Evolutionary conservation across 352 stramenopile species (phyloP).

Genomic region (Achlya hypogyna): DNA sequence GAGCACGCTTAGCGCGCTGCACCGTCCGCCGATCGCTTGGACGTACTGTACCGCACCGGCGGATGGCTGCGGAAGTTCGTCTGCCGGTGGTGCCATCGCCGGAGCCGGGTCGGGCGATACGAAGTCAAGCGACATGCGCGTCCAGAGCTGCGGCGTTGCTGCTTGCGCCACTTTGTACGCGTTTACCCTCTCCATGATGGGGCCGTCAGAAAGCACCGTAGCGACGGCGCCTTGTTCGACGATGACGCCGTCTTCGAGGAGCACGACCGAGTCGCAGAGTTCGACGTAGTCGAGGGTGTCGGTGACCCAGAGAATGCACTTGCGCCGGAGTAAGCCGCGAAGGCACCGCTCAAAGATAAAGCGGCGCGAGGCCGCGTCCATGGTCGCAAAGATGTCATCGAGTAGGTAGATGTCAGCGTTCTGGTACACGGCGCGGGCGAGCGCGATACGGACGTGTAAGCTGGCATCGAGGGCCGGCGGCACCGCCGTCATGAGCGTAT

Average conservation of each 20-base stretch:
- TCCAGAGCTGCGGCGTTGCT: not conserved
- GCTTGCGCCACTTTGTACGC: not conserved
- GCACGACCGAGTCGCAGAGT: not conserved
- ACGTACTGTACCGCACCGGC: no score
- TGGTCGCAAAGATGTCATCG: constrained; percentile 26
- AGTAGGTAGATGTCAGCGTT: constrained; percentile 37
- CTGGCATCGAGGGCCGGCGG: not conserved
- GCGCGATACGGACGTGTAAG: not conserved
- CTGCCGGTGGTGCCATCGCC: no score
- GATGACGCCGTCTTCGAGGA: not conserved
- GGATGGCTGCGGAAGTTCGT: no score
- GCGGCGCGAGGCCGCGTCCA: not conserved
- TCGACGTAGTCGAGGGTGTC: not conserved
- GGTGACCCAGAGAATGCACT: not conserved
- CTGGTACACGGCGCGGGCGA: constrained; percentile 41
- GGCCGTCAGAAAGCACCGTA: not conserved
- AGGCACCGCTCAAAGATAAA: not conserved
- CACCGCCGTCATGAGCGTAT: not conserved
- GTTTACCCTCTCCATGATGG: no score
- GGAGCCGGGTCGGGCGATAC: not conserved
- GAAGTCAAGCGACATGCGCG: not conserved
- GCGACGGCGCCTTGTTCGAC: not conserved
- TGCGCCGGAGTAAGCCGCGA: not conserved
- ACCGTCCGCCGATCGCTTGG: no score
- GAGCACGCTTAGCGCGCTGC: no score